Percentiles rank a stretch among this genome's conserved stretches.
Conservation (phyloP, 345 rosid species). For the Citrus glauca region DNA sequence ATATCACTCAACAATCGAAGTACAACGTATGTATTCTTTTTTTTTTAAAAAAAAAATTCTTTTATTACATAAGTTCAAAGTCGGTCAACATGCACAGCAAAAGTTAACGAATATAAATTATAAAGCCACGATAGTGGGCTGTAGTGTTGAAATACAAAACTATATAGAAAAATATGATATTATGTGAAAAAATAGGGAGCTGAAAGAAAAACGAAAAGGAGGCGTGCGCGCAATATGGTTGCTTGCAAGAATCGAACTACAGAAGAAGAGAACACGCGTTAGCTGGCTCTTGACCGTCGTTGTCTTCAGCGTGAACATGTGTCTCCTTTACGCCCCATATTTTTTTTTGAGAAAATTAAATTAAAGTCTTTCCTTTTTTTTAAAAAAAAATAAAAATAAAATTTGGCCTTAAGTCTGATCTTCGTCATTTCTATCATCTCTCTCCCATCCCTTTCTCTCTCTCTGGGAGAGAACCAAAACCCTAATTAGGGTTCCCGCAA, state of each 20-base stretch:
- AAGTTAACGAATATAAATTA: too few relatives aligned
- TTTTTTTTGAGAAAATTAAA: neutral
- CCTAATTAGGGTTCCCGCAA: slow-evolving; percentile 13
- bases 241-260: neutral
- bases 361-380: neutral
- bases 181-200: neutral
- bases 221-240: neutral
- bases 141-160: too few relatives aligned
- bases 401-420: neutral
- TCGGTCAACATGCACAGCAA: too few relatives aligned
- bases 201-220: neutral
- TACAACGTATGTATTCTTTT: too few relatives aligned
- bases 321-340: neutral
- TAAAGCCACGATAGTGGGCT: too few relatives aligned
- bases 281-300: neutral
- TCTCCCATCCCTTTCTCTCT: slow-evolving; percentile 9
- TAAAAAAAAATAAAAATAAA: too few relatives aligned
- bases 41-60: too few relatives aligned
- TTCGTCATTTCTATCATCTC: neutral
- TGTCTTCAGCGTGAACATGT: neutral
- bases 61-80: too few relatives aligned
- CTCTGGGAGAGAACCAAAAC: slow-evolving; percentile 21
- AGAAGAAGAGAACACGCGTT: neutral
- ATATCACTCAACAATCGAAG: too few relatives aligned
- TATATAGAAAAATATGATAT: neutral